Conservation (phyloP, 768 basidiomycete species). For the Leccinum broughii region DNA sequence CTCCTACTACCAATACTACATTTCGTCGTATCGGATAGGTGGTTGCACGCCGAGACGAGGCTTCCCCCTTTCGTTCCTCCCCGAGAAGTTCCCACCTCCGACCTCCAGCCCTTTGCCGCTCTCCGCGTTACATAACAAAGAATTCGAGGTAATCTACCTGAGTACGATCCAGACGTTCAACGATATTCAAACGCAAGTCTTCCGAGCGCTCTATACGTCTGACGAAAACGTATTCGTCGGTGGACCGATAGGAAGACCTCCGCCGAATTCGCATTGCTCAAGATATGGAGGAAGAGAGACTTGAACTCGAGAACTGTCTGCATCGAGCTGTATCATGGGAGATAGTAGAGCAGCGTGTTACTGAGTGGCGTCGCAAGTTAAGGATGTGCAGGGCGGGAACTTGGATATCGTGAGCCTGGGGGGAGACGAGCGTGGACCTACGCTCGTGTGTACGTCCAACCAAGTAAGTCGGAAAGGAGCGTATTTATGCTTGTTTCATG, state of each 20-base stretch:
- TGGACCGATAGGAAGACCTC: background rate
- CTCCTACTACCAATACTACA: too few relatives aligned
- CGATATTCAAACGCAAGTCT: constrained; percentile 81
- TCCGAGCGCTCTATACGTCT: background rate
- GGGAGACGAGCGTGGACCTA: too few relatives aligned
- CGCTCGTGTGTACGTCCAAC: too few relatives aligned
- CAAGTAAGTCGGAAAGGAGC: too few relatives aligned
- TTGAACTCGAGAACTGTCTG: background rate
- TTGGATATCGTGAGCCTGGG: too few relatives aligned
- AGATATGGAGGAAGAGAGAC: background rate
- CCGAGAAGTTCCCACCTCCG: constrained; percentile 93
- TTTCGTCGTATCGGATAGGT: too few relatives aligned
- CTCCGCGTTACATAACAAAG: constrained; percentile 89
- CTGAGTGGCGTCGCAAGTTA: too few relatives aligned
- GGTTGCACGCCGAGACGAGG: too few relatives aligned
- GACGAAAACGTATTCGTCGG: background rate
- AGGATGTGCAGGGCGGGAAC: too few relatives aligned
- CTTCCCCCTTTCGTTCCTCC: constrained; percentile 39
- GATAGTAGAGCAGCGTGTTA: too few relatives aligned
- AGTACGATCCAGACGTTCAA: constrained; percentile 85
- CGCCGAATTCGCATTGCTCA: background rate
- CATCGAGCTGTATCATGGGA: too few relatives aligned
- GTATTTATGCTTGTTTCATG: too few relatives aligned
- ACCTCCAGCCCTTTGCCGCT: constrained; percentile 87
- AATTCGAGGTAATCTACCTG: constrained; percentile 86